Evolutionary conservation across 192 early-diverging fungal genomes (phyloP), one percentile per base, ranked within the genome.

Genomic region (Mortierella alpina): DNA sequence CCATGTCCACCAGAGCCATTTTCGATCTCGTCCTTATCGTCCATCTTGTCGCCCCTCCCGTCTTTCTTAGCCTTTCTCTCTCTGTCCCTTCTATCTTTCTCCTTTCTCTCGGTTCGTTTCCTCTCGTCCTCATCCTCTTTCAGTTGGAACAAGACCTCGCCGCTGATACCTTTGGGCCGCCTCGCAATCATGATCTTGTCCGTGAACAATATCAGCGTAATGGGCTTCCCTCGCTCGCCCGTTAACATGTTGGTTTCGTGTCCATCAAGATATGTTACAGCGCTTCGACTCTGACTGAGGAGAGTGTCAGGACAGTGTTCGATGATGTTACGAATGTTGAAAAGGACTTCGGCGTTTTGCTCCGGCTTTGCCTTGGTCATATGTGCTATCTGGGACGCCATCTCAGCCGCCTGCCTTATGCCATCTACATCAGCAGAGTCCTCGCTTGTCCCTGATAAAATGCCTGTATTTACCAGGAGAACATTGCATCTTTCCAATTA

Each of bases 101-200:
- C 45, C 20, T 63, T 53, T 42, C 56, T 63, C 42, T 72, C 61
- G 8, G 22, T 63, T 13, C 60, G 49, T 40, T 49, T 72, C 49
- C 59, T 59, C 18, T 61, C 55, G 1, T 63, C 61, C 1, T 45
- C 61, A 13, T 48, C 62, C 41, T 63, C 51, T 6, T 69, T 55
- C 1, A 63, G 41, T 8, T 59, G 52, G 31, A 70, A 70, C 17
- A 70, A 31, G 4, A 13, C 42, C 18, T 70, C 62, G 6, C 66
- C 75, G 31, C 46, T 70, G 4, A 51, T 10, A 11, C 44, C 48
- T 8, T 48, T 60, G 0, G 75, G 75, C 17, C 75, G 61, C 18
- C 75, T 31, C 23, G 70, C 68, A 7, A 77, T 70, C 75, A 77
- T 77, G 56, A 77, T 31, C 63, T 77, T 77, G 56, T 77, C 75